These are phyloP conservation scores for Gilbertella persicaria DNA, from an alignment of 371 early-diverging fungal genomes.

Conservation along the genomic window DNA sequence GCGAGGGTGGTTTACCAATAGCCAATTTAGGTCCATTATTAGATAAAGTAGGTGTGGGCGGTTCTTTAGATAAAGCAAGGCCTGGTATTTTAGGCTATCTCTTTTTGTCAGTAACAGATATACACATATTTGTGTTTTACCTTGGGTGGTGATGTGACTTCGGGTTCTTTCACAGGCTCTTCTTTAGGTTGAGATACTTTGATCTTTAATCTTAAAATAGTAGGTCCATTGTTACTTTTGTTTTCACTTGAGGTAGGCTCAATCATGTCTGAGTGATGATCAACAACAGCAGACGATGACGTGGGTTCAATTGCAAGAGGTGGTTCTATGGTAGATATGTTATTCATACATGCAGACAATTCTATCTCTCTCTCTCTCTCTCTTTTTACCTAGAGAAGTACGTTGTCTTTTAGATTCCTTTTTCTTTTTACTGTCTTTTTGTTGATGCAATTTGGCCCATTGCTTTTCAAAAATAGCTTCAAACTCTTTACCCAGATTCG, in stretches of 20 bases:
- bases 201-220: conserved; percentile 11
- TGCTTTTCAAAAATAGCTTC: conserved; percentile 59
- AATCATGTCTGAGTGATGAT: too few species aligned
- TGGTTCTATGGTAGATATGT: too few species aligned
- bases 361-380: background rate
- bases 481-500: conserved; percentile 59
- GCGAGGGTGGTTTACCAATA: conserved; percentile 18
- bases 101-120: background rate
- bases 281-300: too few species aligned
- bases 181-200: background rate
- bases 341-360: too few species aligned
- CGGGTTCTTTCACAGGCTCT: background rate
- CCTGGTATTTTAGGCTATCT: conserved; percentile 11
- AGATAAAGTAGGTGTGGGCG: conserved; percentile 8
- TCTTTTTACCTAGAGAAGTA: conserved; percentile 5
- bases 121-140: background rate
- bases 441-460: conserved; percentile 61
- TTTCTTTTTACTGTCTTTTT: conserved; percentile 15
- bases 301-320: too few species aligned
- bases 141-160: background rate
- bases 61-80: conserved; percentile 22
- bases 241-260: background rate
- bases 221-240: conserved; percentile 5
- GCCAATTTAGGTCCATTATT: conserved; percentile 28
- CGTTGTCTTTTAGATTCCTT: conserved; percentile 4